Conservation (phyloP, 1,284 basidiomycete species). For the Thecaphora frezii region DNA sequence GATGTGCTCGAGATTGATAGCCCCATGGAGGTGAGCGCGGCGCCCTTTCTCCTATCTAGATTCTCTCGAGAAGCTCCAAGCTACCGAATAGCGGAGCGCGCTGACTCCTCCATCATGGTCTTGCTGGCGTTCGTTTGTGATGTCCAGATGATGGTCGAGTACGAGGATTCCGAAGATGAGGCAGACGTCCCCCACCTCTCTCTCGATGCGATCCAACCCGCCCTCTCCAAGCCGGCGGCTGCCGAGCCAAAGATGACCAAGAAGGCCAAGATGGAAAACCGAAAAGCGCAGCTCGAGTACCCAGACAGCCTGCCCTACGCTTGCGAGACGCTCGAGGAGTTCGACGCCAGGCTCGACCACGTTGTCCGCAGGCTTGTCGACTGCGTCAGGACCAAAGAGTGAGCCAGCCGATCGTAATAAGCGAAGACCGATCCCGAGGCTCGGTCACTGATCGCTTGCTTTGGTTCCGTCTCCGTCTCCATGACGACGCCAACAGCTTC, state of each 20-base stretch:
- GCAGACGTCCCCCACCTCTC: constrained; percentile 27
- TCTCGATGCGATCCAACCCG: constrained; percentile 16
- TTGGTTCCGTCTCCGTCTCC: neutral
- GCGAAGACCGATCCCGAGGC: constrained; percentile 60
- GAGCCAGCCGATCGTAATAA: no score
- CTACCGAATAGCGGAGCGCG: no score
- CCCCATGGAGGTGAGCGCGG: constrained; percentile 40
- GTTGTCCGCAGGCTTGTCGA: constrained; percentile 75
- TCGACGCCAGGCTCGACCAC: constrained; percentile 77
- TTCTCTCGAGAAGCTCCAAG: no score
- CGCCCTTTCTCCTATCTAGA: no score
- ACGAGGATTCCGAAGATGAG: constrained; percentile 32
- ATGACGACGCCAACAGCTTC: constrained; percentile 8
- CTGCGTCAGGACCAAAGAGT: constrained; percentile 74
- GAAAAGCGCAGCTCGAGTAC: constrained; percentile 49
- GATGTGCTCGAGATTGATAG: constrained; percentile 42
- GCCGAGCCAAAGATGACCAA: constrained; percentile 8
- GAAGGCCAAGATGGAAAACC: constrained; percentile 27
- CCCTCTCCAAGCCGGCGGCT: constrained; percentile 1
- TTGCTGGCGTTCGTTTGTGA: no score
- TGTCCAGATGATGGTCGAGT: constrained; percentile 33
- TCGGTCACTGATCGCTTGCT: neutral
- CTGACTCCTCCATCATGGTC: no score
- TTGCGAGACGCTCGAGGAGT: constrained; percentile 75
- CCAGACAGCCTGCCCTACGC: constrained; percentile 70